A percentile compares a stretch with the other conserved stretches of the same genome.
Evolutionary conservation across 164 flowering plant genomes (phyloP).

Genomic region (Nymphaea thermarum): DNA sequence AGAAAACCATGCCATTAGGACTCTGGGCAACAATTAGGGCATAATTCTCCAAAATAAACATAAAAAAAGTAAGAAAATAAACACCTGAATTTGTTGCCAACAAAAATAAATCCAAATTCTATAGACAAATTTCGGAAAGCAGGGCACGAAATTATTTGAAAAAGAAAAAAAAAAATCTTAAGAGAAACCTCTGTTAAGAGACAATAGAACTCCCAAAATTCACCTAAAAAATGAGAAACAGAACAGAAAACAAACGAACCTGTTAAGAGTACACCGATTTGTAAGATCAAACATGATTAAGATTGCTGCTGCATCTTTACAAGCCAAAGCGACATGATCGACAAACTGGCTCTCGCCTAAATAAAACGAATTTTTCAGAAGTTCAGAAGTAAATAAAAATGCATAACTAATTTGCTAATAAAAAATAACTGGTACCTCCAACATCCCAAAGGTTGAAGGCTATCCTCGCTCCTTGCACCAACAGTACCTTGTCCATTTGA

Average conservation of each 20-base stretch:
- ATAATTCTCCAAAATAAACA: too few relatives aligned
- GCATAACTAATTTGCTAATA: background rate
- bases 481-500: conserved; percentile 55
- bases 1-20: too few relatives aligned
- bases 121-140: too few relatives aligned
- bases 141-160: background rate
- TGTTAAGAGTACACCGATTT: conserved; percentile 72
- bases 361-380: background rate
- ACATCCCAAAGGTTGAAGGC: conserved; percentile 88
- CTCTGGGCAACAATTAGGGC: too few relatives aligned
- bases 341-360: conserved; percentile 50
- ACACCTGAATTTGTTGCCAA: too few relatives aligned
- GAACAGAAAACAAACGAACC: conserved; percentile 22
- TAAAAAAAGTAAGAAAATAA: too few relatives aligned
- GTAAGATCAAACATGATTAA: conserved; percentile 92
- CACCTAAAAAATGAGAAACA: background rate
- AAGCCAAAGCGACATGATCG: conserved; percentile 73
- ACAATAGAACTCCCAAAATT: background rate
- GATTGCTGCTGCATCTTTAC: conserved; percentile 81
- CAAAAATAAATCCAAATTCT: too few relatives aligned
- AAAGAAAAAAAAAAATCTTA: background rate
- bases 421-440: conserved; percentile 35
- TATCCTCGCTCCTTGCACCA: conserved; percentile 59
- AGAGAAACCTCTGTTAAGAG: background rate
- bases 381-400: background rate